Evolutionary conservation across 176 grass and related monocot genomes (phyloP), one percentile per base, ranked within the genome.

Genomic region (Tuctoria greenei): DNA sequence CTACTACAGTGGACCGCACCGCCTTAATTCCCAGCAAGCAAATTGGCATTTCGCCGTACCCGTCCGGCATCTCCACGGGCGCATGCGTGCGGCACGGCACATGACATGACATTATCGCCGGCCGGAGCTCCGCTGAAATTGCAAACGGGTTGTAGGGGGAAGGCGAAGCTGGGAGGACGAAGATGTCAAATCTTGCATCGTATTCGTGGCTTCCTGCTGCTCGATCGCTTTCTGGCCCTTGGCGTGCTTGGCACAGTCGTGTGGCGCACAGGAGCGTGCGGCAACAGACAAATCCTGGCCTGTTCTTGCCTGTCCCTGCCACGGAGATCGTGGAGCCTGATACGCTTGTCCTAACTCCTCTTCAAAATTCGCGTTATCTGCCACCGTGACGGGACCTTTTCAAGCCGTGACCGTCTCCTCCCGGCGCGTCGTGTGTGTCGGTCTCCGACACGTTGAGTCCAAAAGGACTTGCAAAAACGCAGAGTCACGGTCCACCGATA

Each of bases 241-340:
- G 55, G 37, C 25, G 13, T 51, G 67, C 4, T 7, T 21, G 23
- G 35, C 25, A 52, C 44, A 49, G 66, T 3, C 25, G 69, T 71
- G 73, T 64, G 82, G 83, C 44, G 75, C 42, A 13, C 12, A 42
- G 8, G 8, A 7, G 8, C 77, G 52, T 36, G 21, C 64, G 50
- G 25, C 73, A 75, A 21, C 57, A 10, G 58, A n/a, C 38, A 35
- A 10, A 16, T 1, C 11, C 43, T 24, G 31, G 27, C 5, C 16
- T 54, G n/a, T 10, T 8, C 8, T 6, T 0, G 20, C 41, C 26
- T 46, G 50, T 59, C 62, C 35, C 55, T 46, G 38, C 37, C n/a
- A 59, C 17, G 46, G 10, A 76, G 56, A 81, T 75, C 64, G 42
- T 73, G 23, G 12, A 17, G 10, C 9, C 7, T 15, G 31, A 54